Percentiles rank a stretch among this genome's conserved stretches.
phyloP scores from a whole-genome alignment of 2,329 filamentous ascomycete genomes.

The Alternaria gaisen region DNA sequence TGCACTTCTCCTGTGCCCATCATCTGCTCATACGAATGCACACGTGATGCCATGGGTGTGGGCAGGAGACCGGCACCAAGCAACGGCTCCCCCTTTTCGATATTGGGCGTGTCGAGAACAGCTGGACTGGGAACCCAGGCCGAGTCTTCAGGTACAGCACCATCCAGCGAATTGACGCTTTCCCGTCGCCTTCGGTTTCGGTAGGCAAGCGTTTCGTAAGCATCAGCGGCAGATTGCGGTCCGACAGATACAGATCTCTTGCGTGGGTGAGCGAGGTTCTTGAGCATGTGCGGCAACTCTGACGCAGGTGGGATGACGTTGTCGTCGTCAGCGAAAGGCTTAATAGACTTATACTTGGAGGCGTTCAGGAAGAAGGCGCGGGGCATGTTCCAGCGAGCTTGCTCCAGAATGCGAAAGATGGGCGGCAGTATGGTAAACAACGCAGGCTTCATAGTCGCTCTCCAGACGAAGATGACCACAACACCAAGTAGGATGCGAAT shows the following conservation, averaged over 20 bases:
- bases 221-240: constrained; percentile 94
- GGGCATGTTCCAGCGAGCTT: constrained; percentile 79
- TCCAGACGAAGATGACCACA: constrained; percentile 85
- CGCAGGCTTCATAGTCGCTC: constrained; percentile 85
- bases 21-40: constrained; percentile 74
- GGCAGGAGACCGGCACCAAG: constrained; percentile 56
- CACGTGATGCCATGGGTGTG: constrained; percentile 56
- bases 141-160: constrained; percentile 39
- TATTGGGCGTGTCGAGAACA: constrained; percentile 46
- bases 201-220: constrained; percentile 93
- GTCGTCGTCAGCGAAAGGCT: constrained; percentile 75
- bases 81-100: constrained; percentile 44
- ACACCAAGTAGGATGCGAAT: constrained; percentile 81
- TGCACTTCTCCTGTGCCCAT: constrained; percentile 71
- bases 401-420: constrained; percentile 85
- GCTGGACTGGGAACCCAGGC: constrained; percentile 30
- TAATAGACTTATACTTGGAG: constrained; percentile 88
- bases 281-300: constrained; percentile 83
- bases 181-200: constrained; percentile 75
- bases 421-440: constrained; percentile 82
- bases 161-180: constrained; percentile 60
- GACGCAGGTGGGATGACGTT: constrained; percentile 91
- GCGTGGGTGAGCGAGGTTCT: constrained; percentile 81
- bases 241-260: constrained; percentile 87
- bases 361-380: constrained; percentile 91